Conservation (phyloP, 2,329 filamentous ascomycete species). For the Diplodia mutila region DNA sequence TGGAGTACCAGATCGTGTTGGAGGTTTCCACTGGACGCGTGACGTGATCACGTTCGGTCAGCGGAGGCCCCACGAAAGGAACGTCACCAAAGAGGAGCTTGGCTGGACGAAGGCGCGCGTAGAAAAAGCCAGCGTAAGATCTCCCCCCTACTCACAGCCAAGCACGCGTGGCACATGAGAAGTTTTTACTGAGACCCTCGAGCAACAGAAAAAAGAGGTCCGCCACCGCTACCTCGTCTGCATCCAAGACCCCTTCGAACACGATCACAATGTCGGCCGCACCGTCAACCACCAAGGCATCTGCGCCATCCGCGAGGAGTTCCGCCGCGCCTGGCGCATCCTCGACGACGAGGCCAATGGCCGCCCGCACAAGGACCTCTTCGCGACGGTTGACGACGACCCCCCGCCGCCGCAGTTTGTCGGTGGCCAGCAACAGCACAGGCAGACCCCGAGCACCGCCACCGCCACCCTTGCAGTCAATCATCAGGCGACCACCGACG, state of each 20-base stretch:
- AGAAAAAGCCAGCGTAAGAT: constrained; percentile 50
- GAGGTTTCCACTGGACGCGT: constrained; percentile 76
- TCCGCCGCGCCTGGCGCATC: constrained; percentile 77
- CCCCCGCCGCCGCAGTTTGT: constrained; percentile 18
- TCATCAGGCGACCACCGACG: neutral
- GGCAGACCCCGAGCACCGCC: neutral
- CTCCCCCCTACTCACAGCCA: neutral
- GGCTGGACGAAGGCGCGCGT: constrained; percentile 86
- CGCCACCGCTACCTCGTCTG: constrained; percentile 82
- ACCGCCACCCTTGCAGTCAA: neutral
- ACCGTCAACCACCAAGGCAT: constrained; percentile 85
- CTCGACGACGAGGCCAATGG: constrained; percentile 15
- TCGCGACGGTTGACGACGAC: constrained; percentile 17
- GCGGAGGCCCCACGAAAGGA: constrained; percentile 66
- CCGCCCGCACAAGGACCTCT: constrained; percentile 14
- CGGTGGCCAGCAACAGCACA: neutral
- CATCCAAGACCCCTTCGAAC: constrained; percentile 90
- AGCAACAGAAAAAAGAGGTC: constrained; percentile 62
- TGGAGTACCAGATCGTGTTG: constrained; percentile 50
- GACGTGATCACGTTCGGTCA: constrained; percentile 72
- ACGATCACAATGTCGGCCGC: constrained; percentile 83
- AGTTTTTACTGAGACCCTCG: neutral
- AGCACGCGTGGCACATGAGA: neutral
- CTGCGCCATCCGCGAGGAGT: constrained; percentile 80
- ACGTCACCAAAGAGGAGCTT: constrained; percentile 75